Percentiles rank a stretch among this genome's conserved stretches.
Conservation (phyloP, 2,329 filamentous ascomycete genomes). For the Chaetothyriales sp. region DNA sequence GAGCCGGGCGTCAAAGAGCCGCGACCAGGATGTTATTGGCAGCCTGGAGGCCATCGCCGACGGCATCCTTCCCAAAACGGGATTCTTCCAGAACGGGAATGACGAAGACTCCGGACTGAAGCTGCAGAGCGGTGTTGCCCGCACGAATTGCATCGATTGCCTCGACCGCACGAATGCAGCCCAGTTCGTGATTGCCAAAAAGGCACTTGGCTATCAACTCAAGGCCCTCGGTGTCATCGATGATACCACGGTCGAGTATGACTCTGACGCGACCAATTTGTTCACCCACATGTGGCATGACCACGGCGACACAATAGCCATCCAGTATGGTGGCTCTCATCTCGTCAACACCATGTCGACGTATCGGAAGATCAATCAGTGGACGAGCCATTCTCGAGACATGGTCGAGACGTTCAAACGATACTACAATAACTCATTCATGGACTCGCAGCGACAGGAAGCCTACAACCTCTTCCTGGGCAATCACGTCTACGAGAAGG, state of each 20-base stretch:
- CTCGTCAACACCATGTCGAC: slow-evolving; percentile 99
- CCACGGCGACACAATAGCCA: slow-evolving; percentile 92
- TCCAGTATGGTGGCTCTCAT: slow-evolving; percentile 94
- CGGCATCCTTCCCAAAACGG: slow-evolving; percentile 69
- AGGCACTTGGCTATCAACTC: slow-evolving; percentile 80
- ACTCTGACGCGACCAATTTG: slow-evolving; percentile 88
- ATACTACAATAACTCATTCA: slow-evolving; percentile 97
- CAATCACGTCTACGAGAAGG: slow-evolving; percentile 79
- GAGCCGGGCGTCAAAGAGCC: slow-evolving; percentile 84
- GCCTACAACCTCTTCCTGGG: slow-evolving; percentile 95
- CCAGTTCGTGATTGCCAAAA: slow-evolving; percentile 94
- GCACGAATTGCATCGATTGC: slow-evolving; percentile 97
- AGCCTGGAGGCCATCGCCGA: slow-evolving; percentile 83
- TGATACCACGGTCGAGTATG: slow-evolving; percentile 69
- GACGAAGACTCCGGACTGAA: slow-evolving; percentile 49
- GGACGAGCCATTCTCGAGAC: slow-evolving; percentile 91
- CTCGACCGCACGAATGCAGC: slow-evolving; percentile 93
- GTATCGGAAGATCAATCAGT: slow-evolving; percentile 97
- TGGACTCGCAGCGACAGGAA: slow-evolving; percentile 94
- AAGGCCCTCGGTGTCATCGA: slow-evolving; percentile 80
- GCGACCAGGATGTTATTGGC: slow-evolving; percentile 86
- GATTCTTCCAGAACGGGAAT: slow-evolving; percentile 90
- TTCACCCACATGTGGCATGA: slow-evolving; percentile 99
- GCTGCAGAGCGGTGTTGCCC: slow-evolving; percentile 80
- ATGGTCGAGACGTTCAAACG: slow-evolving; percentile 99